Percentiles rank a stretch among this genome's conserved stretches.
These are phyloP conservation scores for Nematocida homosporus DNA, from an alignment of 371 early-diverging fungal genomes.

Conservation along the genomic window DNA sequence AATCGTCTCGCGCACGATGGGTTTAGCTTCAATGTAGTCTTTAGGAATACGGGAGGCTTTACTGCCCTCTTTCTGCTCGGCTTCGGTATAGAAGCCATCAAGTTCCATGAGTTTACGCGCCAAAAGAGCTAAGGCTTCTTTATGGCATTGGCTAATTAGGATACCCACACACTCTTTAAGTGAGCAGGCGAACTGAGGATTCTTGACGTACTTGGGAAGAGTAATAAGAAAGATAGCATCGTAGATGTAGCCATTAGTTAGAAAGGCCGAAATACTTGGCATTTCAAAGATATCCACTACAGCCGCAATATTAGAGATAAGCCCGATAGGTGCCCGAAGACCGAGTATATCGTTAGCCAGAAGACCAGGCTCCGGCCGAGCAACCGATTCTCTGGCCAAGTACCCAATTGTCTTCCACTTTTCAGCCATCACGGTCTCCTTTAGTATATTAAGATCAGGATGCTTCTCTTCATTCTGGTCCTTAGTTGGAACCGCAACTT, in stretches of 20 bases:
- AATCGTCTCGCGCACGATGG: constrained; percentile 26
- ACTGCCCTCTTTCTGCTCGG: constrained; percentile 8
- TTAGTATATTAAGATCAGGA: background rate
- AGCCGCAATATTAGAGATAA: constrained; percentile 25
- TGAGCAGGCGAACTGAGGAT: constrained; percentile 2
- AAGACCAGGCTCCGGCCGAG: background rate
- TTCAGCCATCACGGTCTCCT: constrained; percentile 17
- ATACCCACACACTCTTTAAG: constrained; percentile 23
- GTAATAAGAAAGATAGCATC: constrained; percentile 44
- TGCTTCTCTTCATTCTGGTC: constrained; percentile 21
- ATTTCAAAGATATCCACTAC: constrained; percentile 1
- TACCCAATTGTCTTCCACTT: constrained; percentile 49
- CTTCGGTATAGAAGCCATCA: constrained; percentile 48
- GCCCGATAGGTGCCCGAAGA: background rate
- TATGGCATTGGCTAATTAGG: constrained; percentile 17
- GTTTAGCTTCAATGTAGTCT: constrained; percentile 23
- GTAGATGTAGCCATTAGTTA: constrained; percentile 16
- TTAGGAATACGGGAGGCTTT: constrained; percentile 13
- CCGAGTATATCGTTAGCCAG: constrained; percentile 23
- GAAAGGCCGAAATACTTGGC: constrained; percentile 15
- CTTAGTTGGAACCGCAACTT: background rate
- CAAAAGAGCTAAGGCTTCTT: constrained; percentile 33
- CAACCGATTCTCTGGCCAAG: constrained; percentile 10
- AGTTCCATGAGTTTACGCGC: constrained; percentile 37
- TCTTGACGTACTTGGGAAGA: constrained; percentile 28